Conservation (phyloP, 371 early-diverging fungal genomes). For the Capillidium heterosporum region DNA sequence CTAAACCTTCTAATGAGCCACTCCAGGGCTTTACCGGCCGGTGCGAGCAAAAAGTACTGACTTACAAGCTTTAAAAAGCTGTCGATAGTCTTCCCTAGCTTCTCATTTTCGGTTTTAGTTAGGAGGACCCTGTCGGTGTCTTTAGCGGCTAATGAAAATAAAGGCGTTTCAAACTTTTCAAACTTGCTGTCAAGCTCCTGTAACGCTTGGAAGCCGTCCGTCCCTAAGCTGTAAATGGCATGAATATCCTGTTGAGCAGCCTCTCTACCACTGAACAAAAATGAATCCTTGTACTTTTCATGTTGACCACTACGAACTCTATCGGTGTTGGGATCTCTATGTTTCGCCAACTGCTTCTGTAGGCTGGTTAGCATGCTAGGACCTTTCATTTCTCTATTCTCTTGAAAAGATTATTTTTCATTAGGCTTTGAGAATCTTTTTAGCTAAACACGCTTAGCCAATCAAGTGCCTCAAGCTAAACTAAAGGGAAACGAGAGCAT, state of each 20-base stretch:
- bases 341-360: background rate
- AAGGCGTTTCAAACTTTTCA: constrained; percentile 40
- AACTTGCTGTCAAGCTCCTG: constrained; percentile 43
- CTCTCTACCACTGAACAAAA: constrained; percentile 60
- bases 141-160: constrained; percentile 71
- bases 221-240: constrained; percentile 66
- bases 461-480: no score
- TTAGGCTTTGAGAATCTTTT: no score
- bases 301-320: background rate
- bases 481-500: no score
- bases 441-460: no score
- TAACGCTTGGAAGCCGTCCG: constrained; percentile 63
- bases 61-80: constrained; percentile 54
- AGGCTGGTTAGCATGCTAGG: background rate
- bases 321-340: background rate
- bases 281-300: constrained; percentile 37
- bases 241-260: constrained; percentile 82
- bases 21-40: constrained; percentile 75
- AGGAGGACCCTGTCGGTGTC: constrained; percentile 52
- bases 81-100: constrained; percentile 54
- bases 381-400: background rate
- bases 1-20: constrained; percentile 86
- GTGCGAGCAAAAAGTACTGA: constrained; percentile 61
- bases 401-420: no score
- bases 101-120: constrained; percentile 64